A percentile compares a stretch with the other conserved stretches of the same genome.
phyloP scores from a whole-genome alignment of 257 asterid genomes.

The Haberlea rhodopensis region DNA sequence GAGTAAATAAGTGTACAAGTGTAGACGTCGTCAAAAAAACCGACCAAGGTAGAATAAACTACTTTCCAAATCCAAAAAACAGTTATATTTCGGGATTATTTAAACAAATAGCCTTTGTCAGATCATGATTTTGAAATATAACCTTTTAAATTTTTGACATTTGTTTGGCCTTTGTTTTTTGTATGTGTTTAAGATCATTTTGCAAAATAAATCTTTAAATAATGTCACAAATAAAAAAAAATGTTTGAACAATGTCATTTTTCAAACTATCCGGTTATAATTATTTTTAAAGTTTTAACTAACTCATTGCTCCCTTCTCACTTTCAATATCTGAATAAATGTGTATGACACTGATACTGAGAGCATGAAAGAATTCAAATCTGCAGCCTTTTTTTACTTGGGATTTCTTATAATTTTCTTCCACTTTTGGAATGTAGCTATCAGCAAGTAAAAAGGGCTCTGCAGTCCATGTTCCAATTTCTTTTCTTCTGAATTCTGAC shows the following conservation, averaged over 20 bases:
- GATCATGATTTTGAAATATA: too few species aligned
- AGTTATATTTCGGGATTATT: not conserved
- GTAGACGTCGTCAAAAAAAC: too few species aligned
- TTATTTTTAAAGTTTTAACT: slow-evolving; percentile 22
- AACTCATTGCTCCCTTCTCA: slow-evolving; percentile 13
- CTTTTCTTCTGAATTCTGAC: slow-evolving; percentile 16
- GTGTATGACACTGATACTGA: slow-evolving; percentile 20
- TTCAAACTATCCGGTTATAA: slow-evolving; percentile 27
- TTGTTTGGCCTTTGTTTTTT: too few species aligned
- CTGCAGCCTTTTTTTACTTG: slow-evolving; percentile 28
- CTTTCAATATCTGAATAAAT: not conserved
- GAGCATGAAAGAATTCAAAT: slow-evolving; percentile 23
- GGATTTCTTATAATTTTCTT: slow-evolving; percentile 20
- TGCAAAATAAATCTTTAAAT: too few species aligned
- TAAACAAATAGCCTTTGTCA: too few species aligned
- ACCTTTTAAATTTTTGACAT: too few species aligned
- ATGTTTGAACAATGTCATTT: too few species aligned
- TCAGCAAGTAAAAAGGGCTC: slow-evolving; percentile 32
- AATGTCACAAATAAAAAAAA: too few species aligned
- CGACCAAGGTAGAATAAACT: too few species aligned
- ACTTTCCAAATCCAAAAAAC: not conserved
- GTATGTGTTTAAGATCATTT: too few species aligned
- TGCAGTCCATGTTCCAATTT: slow-evolving; percentile 41
- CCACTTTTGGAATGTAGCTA: slow-evolving; percentile 32
- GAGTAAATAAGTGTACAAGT: too few species aligned